Evolutionary conservation across 2,329 filamentous ascomycete species (phyloP), one percentile per base, ranked within the genome.

Genomic region (Paraphoma chrysanthemicola): DNA sequence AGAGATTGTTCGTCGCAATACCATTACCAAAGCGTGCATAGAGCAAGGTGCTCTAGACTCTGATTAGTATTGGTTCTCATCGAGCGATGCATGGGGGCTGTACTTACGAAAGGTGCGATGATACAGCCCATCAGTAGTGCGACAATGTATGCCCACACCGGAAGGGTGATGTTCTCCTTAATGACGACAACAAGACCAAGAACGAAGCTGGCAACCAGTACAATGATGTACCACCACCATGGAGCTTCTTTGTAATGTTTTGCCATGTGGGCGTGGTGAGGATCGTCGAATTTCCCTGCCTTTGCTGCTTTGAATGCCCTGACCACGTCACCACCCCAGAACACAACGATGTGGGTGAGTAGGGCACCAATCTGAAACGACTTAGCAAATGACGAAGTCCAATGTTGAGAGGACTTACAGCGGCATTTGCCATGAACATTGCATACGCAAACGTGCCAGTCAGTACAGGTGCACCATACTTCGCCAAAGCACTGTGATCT

Each of bases 371-470:
- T 62, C 59, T 60, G 28, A 1, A 10, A 18, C 0, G 6, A 12
- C 2, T 60, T 39, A 60, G 54, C 12, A 44, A 2, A 2, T 23
- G 7, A 28, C 1, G 3, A 18, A 36, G 11, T 8, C 11, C 11
- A 18, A 6, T 10, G 11, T 2, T 6, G 41, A 6, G 14, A 5
- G 3, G 9, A 44, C 54, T 51, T 46, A 60, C 55, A 18, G 60
- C 60, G 48, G 60, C 60, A n/a, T 60, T 63, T 5, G 60, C 60
- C 57, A 60, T 60, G 38, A 63, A 60, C 57, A 60, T 63, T n/a
- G 57, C 47, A 41, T 60, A 63, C 2, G 57, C 60, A 39, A 60
- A 60, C 2, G 60, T 63, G 1, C 57, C 60, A 4, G 54, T 58
- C 10, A 63, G 50, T 28, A 54, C 53, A 8, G 60, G 60, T 10